Conservation (phyloP, 345 rosid species). For the Bretschneidera sinensis region DNA sequence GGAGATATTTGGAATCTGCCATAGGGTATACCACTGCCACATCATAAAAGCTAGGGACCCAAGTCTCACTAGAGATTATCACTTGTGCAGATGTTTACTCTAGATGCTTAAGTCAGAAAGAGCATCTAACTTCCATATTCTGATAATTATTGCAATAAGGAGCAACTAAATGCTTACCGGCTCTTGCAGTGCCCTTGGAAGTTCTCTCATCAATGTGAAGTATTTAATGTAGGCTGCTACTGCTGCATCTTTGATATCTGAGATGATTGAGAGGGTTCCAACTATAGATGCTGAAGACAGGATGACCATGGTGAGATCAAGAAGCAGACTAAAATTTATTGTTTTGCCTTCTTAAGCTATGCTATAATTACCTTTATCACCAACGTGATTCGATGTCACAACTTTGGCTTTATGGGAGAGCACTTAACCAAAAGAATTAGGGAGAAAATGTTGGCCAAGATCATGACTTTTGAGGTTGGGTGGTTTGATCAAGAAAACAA, state of each 20-base stretch:
- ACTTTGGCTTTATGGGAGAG: conserved; percentile 33
- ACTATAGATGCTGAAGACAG: conserved; percentile 12
- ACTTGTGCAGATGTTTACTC: too few species aligned
- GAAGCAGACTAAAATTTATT: conserved; percentile 18
- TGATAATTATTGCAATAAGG: too few species aligned
- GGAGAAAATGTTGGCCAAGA: conserved; percentile 23
- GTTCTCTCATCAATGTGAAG: conserved; percentile 16
- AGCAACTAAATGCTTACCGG: too few species aligned
- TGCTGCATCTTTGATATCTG: conserved; percentile 14
- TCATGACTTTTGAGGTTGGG: conserved; percentile 29
- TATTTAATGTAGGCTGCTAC: conserved; percentile 17
- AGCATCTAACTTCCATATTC: too few species aligned
- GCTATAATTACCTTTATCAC: conserved; percentile 17
- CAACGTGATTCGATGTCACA: conserved; percentile 34
- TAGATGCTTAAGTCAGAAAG: too few species aligned
- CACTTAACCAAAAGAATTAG: conserved; percentile 23
- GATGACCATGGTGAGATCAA: conserved; percentile 6
- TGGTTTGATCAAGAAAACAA: conserved; percentile 40
- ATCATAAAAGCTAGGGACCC: too few species aligned
- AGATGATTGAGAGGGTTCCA: conserved; percentile 22
- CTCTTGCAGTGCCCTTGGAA: conserved; percentile 26
- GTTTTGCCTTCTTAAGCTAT: conserved; percentile 20
- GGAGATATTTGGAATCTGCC: too few species aligned
- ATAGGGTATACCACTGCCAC: too few species aligned
- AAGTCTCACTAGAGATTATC: too few species aligned